phyloP scores from a whole-genome alignment of 306 rosid genomes.

The Prunus dulcis region DNA sequence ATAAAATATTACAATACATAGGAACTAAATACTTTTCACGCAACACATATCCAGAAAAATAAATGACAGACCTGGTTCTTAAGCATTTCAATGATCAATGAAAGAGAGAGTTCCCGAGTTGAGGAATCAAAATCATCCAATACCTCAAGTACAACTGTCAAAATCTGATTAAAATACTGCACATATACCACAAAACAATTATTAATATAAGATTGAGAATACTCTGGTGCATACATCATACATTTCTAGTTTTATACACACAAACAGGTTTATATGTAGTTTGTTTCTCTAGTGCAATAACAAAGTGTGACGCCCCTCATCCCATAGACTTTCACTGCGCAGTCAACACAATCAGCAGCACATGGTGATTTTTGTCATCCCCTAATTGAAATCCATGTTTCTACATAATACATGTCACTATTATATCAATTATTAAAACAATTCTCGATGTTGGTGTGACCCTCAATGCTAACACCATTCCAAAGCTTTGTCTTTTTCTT shows the following conservation, averaged over 20 bases:
- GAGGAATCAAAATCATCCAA: constrained; percentile 83
- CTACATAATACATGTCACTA: background rate
- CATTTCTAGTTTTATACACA: background rate
- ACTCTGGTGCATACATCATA: background rate
- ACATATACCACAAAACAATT: constrained; percentile 33
- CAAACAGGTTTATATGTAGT: background rate
- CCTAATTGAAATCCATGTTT: background rate
- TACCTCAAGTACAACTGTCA: constrained; percentile 88
- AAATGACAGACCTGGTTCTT: constrained; percentile 69
- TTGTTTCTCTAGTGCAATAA: background rate
- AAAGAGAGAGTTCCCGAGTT: constrained; percentile 78
- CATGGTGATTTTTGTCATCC: background rate
- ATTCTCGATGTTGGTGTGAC: background rate
- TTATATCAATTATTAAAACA: background rate
- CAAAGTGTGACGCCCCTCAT: background rate
- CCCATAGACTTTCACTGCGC: background rate
- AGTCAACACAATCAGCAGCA: background rate
- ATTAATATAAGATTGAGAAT: constrained; percentile 8
- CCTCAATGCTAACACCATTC: background rate
- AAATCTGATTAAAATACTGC: constrained; percentile 99
- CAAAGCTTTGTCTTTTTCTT: background rate
- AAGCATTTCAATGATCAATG: constrained; percentile 79
- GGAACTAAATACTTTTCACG: background rate
- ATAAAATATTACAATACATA: background rate
- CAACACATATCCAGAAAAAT: background rate